phyloP scores from a whole-genome alignment of 176 grass and related monocot genomes.

The Eragrostis nindensis region DNA sequence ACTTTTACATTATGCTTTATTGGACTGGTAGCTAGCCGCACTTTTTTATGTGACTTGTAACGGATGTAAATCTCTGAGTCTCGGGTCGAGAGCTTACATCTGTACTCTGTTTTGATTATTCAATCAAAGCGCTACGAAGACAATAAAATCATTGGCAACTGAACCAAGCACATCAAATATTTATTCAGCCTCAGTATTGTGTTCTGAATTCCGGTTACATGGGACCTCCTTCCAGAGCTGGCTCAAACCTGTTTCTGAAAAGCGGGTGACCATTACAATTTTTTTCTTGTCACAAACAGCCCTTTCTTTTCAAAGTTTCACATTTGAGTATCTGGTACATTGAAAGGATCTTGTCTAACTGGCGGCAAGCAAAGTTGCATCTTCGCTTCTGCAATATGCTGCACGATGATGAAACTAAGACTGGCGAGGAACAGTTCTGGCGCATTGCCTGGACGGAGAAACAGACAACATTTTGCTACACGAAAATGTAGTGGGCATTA shows the following conservation, averaged over 20 bases:
- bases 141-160: neutral
- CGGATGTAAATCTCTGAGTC: too few relatives aligned
- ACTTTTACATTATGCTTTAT: too few relatives aligned
- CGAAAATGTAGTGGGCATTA: slow-evolving; percentile 1
- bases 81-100: neutral
- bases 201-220: neutral
- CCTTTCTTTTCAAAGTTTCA: neutral
- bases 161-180: neutral
- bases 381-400: slow-evolving; percentile 17
- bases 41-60: too few relatives aligned
- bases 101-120: neutral
- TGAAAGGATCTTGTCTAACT: neutral
- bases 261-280: neutral
- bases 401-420: slow-evolving; percentile 7
- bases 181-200: neutral
- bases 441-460: neutral
- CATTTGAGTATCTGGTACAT: neutral
- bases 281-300: neutral
- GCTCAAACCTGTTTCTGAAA: neutral
- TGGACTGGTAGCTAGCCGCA: neutral
- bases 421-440: neutral
- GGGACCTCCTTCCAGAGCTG: neutral
- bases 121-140: neutral
- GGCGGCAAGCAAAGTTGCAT: neutral
- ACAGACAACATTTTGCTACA: neutral